A percentile compares a stretch with the other conserved stretches of the same genome.
phyloP scores from a whole-genome alignment of 345 rosid genomes.

The Syzygium aqueum region DNA sequence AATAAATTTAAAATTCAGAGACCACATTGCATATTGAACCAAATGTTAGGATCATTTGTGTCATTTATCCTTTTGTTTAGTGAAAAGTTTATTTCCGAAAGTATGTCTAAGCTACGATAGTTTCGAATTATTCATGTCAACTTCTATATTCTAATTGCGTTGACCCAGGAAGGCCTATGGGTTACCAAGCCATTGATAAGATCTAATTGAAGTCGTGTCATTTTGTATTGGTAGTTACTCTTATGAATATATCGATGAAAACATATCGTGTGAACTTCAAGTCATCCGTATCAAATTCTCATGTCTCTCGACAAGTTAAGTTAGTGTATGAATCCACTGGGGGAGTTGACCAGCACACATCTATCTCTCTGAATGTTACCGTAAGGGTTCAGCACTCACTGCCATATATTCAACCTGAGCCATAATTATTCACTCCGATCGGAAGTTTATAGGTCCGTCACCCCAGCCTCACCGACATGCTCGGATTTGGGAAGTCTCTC shows the following conservation, averaged over 20 bases:
- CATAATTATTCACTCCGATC: rapidly evolving
- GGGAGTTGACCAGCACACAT: background rate
- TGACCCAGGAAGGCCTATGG: background rate
- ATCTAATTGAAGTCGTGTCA: background rate
- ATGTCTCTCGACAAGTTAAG: background rate
- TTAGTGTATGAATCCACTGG: background rate
- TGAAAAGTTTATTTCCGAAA: background rate
- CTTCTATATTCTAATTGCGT: background rate
- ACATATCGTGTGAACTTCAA: background rate
- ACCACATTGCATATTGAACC: no score
- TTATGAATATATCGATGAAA: background rate
- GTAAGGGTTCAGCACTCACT: no score
- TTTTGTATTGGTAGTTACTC: background rate
- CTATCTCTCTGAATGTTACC: background rate
- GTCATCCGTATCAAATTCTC: background rate
- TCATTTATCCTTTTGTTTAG: no score
- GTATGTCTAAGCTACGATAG: background rate
- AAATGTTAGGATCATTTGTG: no score
- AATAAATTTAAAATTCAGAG: no score
- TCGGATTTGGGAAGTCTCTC: background rate
- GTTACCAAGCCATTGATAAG: background rate
- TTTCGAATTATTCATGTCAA: background rate
- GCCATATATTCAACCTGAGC: background rate
- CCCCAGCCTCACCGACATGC: background rate
- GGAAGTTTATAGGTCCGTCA: background rate